phyloP scores from a whole-genome alignment of 495 filamentous ascomycete species.

The Annulohypoxylon moriforme region DNA sequence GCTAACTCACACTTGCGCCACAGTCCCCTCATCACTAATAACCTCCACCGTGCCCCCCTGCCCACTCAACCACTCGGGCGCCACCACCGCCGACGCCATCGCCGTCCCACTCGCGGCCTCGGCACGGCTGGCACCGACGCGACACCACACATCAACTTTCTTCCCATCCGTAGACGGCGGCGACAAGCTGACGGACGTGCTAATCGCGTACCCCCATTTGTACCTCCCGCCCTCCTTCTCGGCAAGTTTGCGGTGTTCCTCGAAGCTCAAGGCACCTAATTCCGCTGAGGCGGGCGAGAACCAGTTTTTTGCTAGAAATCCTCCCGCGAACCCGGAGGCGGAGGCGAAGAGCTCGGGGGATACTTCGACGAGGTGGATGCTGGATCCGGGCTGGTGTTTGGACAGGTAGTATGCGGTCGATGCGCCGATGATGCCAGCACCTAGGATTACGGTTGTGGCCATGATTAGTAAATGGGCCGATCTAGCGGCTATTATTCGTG shows the following conservation, averaged over 20 bases:
- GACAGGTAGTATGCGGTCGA: constrained; percentile 83
- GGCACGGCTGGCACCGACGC: constrained; percentile 70
- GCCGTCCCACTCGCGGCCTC: constrained; percentile 60
- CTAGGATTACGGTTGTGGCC: constrained; percentile 74
- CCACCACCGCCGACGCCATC: constrained; percentile 16
- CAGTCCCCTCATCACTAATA: constrained; percentile 70
- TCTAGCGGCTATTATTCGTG: not conserved
- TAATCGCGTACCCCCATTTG: constrained; percentile 76
- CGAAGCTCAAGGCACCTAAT: constrained; percentile 75
- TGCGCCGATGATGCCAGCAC: constrained; percentile 80
- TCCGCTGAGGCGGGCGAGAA: constrained; percentile 64
- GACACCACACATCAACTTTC: constrained; percentile 71
- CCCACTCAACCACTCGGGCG: constrained; percentile 71
- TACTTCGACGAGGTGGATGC: constrained; percentile 77
- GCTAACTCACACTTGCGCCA: constrained; percentile 71
- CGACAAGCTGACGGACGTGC: constrained; percentile 68
- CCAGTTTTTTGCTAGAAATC: constrained; percentile 82
- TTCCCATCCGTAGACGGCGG: constrained; percentile 46
- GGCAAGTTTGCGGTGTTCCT: constrained; percentile 72
- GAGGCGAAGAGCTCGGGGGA: constrained; percentile 73
- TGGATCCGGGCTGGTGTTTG: constrained; percentile 60
- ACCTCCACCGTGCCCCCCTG: constrained; percentile 64
- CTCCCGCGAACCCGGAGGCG: constrained; percentile 78
- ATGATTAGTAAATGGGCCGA: constrained; percentile 23
- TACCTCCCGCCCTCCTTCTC: constrained; percentile 66